Evolutionary conservation across 331 rosid species (phyloP), one percentile per base, ranked within the genome.

Genomic region (Erythrophleum ivorense): DNA sequence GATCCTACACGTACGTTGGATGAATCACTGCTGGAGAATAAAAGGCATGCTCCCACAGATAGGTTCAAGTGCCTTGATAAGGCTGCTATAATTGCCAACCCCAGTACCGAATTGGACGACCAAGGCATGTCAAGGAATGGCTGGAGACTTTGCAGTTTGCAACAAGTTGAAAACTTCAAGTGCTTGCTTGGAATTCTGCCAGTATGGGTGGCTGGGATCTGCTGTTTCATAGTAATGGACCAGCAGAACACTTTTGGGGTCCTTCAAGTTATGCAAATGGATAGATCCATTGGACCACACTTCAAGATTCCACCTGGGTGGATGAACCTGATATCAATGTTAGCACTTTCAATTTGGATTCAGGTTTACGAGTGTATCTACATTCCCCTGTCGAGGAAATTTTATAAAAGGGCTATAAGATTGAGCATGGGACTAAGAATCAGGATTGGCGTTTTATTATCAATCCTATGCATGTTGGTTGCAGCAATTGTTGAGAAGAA

Each of bases 291-390:
- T 10, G 97, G 94, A 10, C n/a, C 84, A 0, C 87, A 89, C 33
- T 94, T 92, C 88, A 60, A 77, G 29, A 57, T 92, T 74, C 95
- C 97, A 46, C 91, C 97, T 6, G 98, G 94, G 0, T 94, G 98
- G 97, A 76, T 91, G 91, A 77, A 66, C 46, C 18, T 91, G 14
- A 43, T 36, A 65, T 77, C 95, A 16, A 90, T 91, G 94, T 18
- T 91, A 73, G 62, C 97, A 4, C 91, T 92, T 41, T 86, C 98
- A 16, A 19, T 75, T 36, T 92, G 98, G 97, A 91, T 94, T 58
- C 78, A 43, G 76, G 75, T 80, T 59, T 94, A 90, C 29, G 98
- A 94, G 81, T 55, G 87, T 24, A 31, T 91, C 73, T 88, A 78
- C 85, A 59, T 91, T 72, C 89, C 89, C 53, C 43, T 71, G 7